Percentiles rank a stretch among this genome's conserved stretches.
Evolutionary conservation across 2,329 filamentous ascomycete species (phyloP).

Genomic region (Verticillium isaacii): DNA sequence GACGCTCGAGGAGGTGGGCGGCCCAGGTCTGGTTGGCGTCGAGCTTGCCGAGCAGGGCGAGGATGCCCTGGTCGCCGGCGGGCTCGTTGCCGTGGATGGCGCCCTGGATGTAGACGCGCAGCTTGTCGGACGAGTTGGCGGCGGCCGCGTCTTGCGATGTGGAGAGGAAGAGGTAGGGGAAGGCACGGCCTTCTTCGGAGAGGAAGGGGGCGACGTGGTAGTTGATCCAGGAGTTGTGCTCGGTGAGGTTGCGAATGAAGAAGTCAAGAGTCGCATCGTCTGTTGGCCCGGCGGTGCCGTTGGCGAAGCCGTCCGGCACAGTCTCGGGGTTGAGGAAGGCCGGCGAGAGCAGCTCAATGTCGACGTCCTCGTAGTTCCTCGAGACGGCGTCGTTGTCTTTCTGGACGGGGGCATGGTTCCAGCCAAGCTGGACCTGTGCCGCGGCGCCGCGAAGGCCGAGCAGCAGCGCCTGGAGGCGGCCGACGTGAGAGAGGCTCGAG

Average conservation of each 20-base stretch:
- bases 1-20: constrained; percentile 16
- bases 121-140: constrained; percentile 13
- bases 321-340: constrained; percentile 19
- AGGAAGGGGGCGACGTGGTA: constrained; percentile 21
- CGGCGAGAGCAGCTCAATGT: constrained; percentile 20
- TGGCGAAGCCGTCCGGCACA: constrained; percentile 17
- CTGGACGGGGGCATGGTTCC: constrained; percentile 18
- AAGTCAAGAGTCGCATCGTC: constrained; percentile 20
- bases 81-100: constrained; percentile 24
- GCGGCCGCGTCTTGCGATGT: not conserved
- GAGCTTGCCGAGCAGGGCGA: constrained; percentile 20
- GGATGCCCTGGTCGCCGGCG: constrained; percentile 18
- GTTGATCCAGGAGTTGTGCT: constrained; percentile 20
- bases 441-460: constrained; percentile 7
- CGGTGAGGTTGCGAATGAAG: constrained; percentile 20
- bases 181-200: constrained; percentile 18
- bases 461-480: not conserved
- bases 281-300: constrained; percentile 23
- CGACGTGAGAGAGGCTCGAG: not conserved
- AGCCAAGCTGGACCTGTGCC: constrained; percentile 13
- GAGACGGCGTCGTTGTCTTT: constrained; percentile 21
- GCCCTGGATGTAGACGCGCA: constrained; percentile 20
- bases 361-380: constrained; percentile 22
- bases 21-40: constrained; percentile 20
- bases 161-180: constrained; percentile 11